Percentiles rank a stretch among this genome's conserved stretches.
phyloP scores from a whole-genome alignment of 495 filamentous ascomycete genomes.

The Astrothelium macrocarpum region DNA sequence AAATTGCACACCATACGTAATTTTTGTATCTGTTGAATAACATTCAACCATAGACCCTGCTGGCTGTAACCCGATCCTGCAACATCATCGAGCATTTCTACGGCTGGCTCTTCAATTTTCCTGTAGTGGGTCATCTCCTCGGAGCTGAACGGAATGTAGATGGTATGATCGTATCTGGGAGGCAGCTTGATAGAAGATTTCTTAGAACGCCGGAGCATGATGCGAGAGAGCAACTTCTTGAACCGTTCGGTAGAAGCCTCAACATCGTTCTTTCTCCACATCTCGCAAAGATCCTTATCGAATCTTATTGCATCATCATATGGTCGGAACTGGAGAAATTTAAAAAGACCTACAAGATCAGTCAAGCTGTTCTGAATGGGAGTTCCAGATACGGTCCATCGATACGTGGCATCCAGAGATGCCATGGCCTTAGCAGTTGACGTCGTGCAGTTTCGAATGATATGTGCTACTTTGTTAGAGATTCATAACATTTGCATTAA shows the following conservation, averaged over 20 bases:
- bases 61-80: neutral
- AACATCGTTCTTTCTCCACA: conserved; percentile 30
- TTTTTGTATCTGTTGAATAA: conserved; percentile 35
- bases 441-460: conserved; percentile 33
- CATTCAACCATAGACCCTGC: conserved; percentile 23
- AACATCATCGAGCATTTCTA: conserved; percentile 23
- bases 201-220: conserved; percentile 34
- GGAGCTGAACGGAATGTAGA: conserved; percentile 23
- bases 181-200: conserved; percentile 26
- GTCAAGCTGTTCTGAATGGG: conserved; percentile 37
- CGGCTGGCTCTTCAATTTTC: conserved; percentile 15
- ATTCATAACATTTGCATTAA: neutral
- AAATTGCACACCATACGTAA: conserved; percentile 37
- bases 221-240: conserved; percentile 30
- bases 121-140: conserved; percentile 30
- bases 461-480: conserved; percentile 27
- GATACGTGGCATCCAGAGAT: conserved; percentile 25
- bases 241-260: conserved; percentile 30
- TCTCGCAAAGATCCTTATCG: conserved; percentile 25
- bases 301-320: conserved; percentile 30
- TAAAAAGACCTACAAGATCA: conserved; percentile 33
- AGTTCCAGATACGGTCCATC: conserved; percentile 40
- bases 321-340: conserved; percentile 33
- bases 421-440: conserved; percentile 30
- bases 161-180: conserved; percentile 19